Percentiles rank a stretch among this genome's conserved stretches.
phyloP scores from a whole-genome alignment of 2,329 filamentous ascomycete species.

The Fusarium newnesense region DNA sequence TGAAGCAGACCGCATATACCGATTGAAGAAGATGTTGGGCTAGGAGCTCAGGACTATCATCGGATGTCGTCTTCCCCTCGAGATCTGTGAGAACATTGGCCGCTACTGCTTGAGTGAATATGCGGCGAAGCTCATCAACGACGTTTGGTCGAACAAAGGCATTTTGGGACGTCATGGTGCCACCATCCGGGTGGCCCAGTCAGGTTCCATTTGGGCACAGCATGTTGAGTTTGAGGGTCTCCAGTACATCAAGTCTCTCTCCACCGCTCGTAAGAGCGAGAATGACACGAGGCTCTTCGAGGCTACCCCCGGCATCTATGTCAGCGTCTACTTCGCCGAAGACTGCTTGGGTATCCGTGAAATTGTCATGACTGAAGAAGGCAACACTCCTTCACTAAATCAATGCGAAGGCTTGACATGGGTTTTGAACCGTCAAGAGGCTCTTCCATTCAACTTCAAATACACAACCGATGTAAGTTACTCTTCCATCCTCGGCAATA shows the following conservation, averaged over 20 bases:
- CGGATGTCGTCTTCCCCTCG: background rate
- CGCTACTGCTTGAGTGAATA: background rate
- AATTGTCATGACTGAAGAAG: fast-evolving
- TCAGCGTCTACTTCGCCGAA: background rate
- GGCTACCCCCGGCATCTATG: fast-evolving
- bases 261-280: fast-evolving
- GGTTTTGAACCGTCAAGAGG: fast-evolving
- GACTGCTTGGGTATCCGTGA: background rate
- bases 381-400: fast-evolving
- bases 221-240: background rate
- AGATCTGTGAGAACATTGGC: background rate
- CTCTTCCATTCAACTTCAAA: background rate
- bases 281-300: background rate
- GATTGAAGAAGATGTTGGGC: background rate
- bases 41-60: background rate
- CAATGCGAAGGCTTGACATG: background rate
- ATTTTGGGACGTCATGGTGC: too few relatives aligned
- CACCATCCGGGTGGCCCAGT: too few relatives aligned
- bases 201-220: background rate
- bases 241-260: background rate
- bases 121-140: background rate
- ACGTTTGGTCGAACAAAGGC: background rate
- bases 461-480: background rate
- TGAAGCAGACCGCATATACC: background rate
- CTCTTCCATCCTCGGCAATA: too few relatives aligned